Evolutionary conservation across 305 asterid genomes (phyloP).

Genomic region (Galium porrigens): DNA sequence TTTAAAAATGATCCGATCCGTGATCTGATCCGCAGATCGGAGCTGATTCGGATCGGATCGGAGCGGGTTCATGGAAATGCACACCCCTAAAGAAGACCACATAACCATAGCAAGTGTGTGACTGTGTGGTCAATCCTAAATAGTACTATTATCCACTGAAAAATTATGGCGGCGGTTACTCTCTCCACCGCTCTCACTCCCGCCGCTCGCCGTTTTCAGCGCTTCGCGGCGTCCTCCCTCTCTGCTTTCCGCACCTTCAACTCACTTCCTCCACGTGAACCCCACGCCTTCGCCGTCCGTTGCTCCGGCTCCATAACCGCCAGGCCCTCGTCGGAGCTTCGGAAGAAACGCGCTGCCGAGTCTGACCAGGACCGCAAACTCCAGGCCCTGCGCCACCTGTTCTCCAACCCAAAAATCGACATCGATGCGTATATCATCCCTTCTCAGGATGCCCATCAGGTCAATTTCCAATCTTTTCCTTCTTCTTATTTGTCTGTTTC

Average conservation of each 20-base stretch:
- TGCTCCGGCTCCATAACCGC: slow-evolving; percentile 58
- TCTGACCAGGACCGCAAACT: slow-evolving; percentile 52
- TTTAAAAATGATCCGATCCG: no score
- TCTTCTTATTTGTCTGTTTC: neutral
- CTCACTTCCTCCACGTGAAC: slow-evolving; percentile 20
- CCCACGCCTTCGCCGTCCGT: slow-evolving; percentile 23
- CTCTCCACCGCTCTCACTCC: slow-evolving; percentile 28
- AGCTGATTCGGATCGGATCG: no score
- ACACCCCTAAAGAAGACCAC: no score
- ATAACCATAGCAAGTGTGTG: no score
- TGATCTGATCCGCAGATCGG: no score
- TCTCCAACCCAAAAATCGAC: slow-evolving; percentile 46
- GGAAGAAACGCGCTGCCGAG: slow-evolving; percentile 26
- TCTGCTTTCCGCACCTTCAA: slow-evolving; percentile 32
- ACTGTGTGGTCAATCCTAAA: neutral
- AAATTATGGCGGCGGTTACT: neutral
- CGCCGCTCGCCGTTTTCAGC: slow-evolving; percentile 25
- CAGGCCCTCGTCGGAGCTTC: slow-evolving; percentile 71
- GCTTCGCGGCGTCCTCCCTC: slow-evolving; percentile 26
- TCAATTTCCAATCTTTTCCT: slow-evolving; percentile 11
- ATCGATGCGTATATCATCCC: slow-evolving; percentile 89
- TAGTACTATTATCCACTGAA: neutral
- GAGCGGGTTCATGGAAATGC: no score
- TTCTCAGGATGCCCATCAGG: slow-evolving; percentile 98
- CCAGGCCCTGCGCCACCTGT: slow-evolving; percentile 52